Percentiles rank a stretch among this genome's conserved stretches.
Evolutionary conservation across 768 basidiomycete genomes (phyloP).

Genomic region (Termitomyces sp.): DNA sequence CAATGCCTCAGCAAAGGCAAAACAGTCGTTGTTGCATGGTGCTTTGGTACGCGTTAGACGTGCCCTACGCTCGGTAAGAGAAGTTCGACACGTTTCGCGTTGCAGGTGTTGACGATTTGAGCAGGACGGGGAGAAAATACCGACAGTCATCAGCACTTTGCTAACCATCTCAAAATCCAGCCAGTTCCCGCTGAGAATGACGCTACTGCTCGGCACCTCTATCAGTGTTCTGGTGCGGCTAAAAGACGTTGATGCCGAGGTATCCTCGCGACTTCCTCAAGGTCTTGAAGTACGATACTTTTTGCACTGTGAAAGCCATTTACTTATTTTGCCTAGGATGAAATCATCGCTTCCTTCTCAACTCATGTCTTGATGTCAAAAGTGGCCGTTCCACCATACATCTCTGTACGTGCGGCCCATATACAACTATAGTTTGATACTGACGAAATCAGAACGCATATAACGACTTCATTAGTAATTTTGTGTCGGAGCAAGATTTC

Average conservation of each 20-base stretch:
- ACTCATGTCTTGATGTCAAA: constrained; percentile 67
- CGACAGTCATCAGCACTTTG: constrained; percentile 48
- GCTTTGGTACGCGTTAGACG: constrained; percentile 59
- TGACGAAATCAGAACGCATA: constrained; percentile 41
- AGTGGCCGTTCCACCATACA: constrained; percentile 53
- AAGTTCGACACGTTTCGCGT: background rate
- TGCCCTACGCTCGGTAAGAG: constrained; percentile 62
- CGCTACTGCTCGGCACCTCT: constrained; percentile 62
- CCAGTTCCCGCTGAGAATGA: constrained; percentile 32
- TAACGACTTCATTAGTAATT: constrained; percentile 56
- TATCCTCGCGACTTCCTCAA: constrained; percentile 37
- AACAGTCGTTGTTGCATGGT: constrained; percentile 57
- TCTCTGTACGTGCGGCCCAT: constrained; percentile 40
- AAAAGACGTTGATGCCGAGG: constrained; percentile 47
- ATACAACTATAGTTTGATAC: background rate
- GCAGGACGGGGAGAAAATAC: constrained; percentile 41
- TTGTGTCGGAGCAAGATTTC: constrained; percentile 51
- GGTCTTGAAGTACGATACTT: constrained; percentile 41
- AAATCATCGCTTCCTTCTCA: constrained; percentile 58
- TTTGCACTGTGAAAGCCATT: background rate
- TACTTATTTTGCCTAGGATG: constrained; percentile 34
- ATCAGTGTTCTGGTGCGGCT: constrained; percentile 71
- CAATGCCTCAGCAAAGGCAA: constrained; percentile 47
- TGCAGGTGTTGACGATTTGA: background rate
- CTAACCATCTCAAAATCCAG: constrained; percentile 48